These are phyloP conservation scores for Fusarium lyarnte DNA, from an alignment of 2,329 filamentous ascomycete genomes.

Conservation along the genomic window DNA sequence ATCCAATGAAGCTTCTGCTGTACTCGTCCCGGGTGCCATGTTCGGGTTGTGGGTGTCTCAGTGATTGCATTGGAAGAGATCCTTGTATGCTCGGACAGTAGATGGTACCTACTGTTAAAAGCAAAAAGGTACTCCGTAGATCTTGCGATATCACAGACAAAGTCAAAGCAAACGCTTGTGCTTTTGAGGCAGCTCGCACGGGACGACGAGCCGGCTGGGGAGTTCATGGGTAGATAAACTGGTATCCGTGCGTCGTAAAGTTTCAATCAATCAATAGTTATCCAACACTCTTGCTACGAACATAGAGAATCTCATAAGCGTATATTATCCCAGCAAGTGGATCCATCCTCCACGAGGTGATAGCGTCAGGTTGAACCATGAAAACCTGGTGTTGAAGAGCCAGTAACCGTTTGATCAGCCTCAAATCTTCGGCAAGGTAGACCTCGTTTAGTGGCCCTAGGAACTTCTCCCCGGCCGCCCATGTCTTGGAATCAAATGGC, in stretches of 20 bases:
- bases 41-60: background rate
- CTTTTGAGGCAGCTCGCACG: slow-evolving; percentile 8
- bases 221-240: background rate
- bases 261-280: background rate
- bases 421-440: background rate
- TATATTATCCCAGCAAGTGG: slow-evolving; percentile 6
- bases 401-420: slow-evolving; percentile 2
- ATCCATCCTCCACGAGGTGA: background rate
- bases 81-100: slow-evolving; percentile 7
- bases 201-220: slow-evolving; percentile 5
- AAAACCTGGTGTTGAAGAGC: background rate
- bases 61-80: background rate
- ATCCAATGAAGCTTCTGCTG: background rate
- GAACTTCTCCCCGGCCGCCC: slow-evolving; percentile 5
- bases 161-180: background rate
- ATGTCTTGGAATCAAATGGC: slow-evolving; percentile 5
- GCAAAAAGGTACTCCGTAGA: background rate
- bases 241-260: slow-evolving; percentile 15
- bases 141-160: slow-evolving; percentile 9
- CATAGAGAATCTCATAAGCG: background rate
- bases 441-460: slow-evolving; percentile 12
- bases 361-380: background rate
- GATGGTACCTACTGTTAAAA: background rate
- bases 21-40: background rate
- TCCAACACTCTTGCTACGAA: background rate